phyloP scores from a whole-genome alignment of 208 protist species.

The Acanthamoeba healyi region DNA sequence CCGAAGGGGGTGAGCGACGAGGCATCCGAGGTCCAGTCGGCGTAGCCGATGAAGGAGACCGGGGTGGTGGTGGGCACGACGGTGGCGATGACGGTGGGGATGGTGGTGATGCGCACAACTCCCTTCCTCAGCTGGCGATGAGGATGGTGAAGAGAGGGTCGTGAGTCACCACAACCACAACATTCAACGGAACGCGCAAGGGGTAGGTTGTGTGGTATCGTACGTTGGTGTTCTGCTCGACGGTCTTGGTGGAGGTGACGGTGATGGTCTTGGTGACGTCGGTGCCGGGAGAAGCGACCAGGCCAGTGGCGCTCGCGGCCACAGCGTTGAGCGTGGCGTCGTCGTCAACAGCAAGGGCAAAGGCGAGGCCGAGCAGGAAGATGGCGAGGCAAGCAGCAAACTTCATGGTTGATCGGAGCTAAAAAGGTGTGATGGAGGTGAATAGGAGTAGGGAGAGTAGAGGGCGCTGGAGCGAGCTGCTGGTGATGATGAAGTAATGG shows the following conservation, averaged over 20 bases:
- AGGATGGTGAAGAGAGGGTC: too few species aligned
- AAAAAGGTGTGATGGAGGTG: neutral
- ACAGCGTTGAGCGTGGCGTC: neutral
- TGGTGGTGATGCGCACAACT: slow-evolving; percentile 33
- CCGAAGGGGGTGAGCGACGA: slow-evolving; percentile 31
- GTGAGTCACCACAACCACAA: neutral
- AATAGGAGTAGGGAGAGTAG: neutral
- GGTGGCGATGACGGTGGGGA: slow-evolving; percentile 42
- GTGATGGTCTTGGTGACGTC: slow-evolving; percentile 44
- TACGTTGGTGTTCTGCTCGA: slow-evolving; percentile 23
- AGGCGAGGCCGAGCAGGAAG: slow-evolving; percentile 27
- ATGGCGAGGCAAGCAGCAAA: neutral
- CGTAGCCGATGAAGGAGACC: slow-evolving; percentile 50
- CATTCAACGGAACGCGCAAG: neutral
- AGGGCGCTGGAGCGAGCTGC: neutral
- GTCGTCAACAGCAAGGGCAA: slow-evolving; percentile 2
- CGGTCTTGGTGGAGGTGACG: slow-evolving; percentile 6
- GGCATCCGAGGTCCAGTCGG: slow-evolving; percentile 26
- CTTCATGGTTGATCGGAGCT: neutral
- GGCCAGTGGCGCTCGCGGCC: neutral
- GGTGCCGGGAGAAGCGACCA: slow-evolving; percentile 17
- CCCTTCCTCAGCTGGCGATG: neutral
- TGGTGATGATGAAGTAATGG: neutral
- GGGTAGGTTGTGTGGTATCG: neutral
- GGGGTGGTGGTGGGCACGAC: slow-evolving; percentile 49